Percentiles rank a stretch among this genome's conserved stretches.
Conservation (phyloP, 352 stramenopile species). For the Phytophthora pisi region DNA sequence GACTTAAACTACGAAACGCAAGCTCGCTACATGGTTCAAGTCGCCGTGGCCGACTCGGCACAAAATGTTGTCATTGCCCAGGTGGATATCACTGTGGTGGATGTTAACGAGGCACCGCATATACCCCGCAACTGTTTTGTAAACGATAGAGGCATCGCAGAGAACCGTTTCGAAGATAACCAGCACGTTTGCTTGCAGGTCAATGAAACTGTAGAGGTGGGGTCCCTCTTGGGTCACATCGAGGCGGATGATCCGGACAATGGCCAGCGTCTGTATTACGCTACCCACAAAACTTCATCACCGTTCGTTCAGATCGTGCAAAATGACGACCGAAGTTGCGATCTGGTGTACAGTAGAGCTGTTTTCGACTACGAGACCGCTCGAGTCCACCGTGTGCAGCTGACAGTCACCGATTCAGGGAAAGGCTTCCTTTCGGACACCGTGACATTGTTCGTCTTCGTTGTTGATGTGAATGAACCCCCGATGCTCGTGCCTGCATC, state of each 20-base stretch:
- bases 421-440: slow-evolving; percentile 46
- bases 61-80: slow-evolving; percentile 4
- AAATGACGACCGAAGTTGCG: slow-evolving; percentile 41
- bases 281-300: slow-evolving; percentile 11
- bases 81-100: slow-evolving; percentile 41
- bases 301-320: slow-evolving; percentile 42
- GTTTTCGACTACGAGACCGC: slow-evolving; percentile 54
- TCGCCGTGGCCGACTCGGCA: slow-evolving; percentile 21
- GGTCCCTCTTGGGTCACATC: slow-evolving; percentile 33
- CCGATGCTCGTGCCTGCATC: slow-evolving; percentile 41
- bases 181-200: slow-evolving; percentile 53
- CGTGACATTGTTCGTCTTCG: slow-evolving; percentile 50
- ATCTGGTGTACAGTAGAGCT: slow-evolving; percentile 37
- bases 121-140: slow-evolving; percentile 62
- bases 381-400: slow-evolving; percentile 38
- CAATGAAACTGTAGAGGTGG: slow-evolving; percentile 37
- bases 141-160: slow-evolving; percentile 30
- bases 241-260: slow-evolving; percentile 44
- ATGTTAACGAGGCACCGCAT: slow-evolving; percentile 53
- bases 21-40: slow-evolving; percentile 32
- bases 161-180: slow-evolving; percentile 51
- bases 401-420: slow-evolving; percentile 59
- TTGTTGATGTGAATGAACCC: slow-evolving; percentile 55
- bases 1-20: slow-evolving; percentile 43
- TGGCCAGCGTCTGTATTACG: slow-evolving; percentile 53